phyloP scores from a whole-genome alignment of 345 rosid genomes.

The Brassica carinata region DNA sequence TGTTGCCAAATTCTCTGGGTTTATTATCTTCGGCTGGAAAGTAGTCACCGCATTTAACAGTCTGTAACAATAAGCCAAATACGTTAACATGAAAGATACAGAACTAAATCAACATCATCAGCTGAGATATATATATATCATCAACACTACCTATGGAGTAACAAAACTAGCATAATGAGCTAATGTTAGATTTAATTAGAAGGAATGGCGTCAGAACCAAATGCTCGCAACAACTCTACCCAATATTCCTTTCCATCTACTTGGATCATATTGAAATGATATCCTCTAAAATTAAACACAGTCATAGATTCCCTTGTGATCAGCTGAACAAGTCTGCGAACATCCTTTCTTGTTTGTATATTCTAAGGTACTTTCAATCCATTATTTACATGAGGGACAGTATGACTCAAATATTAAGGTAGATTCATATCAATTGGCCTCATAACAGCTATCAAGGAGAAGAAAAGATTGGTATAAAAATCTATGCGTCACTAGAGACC shows the following conservation, averaged over 20 bases:
- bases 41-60: conserved; percentile 80
- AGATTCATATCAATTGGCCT: background rate
- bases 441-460: background rate
- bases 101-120: conserved; percentile 1
- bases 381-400: background rate
- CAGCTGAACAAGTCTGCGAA: background rate
- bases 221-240: conserved; percentile 11
- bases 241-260: too few relatives aligned
- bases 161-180: conserved; percentile 7
- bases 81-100: background rate
- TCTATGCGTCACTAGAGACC: background rate
- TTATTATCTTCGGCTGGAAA: conserved; percentile 78
- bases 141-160: too few relatives aligned
- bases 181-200: background rate
- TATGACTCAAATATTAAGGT: background rate
- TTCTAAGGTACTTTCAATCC: background rate
- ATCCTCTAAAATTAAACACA: too few relatives aligned
- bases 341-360: background rate
- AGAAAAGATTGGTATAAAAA: background rate
- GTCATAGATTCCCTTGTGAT: too few relatives aligned
- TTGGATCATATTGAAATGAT: too few relatives aligned
- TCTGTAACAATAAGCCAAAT: conserved; percentile 46
- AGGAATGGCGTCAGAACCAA: background rate
- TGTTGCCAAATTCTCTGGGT: conserved; percentile 80
- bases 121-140: too few relatives aligned